phyloP scores from a whole-genome alignment of 2,329 filamentous ascomycete species.

The Aspergillus chevalieri region DNA sequence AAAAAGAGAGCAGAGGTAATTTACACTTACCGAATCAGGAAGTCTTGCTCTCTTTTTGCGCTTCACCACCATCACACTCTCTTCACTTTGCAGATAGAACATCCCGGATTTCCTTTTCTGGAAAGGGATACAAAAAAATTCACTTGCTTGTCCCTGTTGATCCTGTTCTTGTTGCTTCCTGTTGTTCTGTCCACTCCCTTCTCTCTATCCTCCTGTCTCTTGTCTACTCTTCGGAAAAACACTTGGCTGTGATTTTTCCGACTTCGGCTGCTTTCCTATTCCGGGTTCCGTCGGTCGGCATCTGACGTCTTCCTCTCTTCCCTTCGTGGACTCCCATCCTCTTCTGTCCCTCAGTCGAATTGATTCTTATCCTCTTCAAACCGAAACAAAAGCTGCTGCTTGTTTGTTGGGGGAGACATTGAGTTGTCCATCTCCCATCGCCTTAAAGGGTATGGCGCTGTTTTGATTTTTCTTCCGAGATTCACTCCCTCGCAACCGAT shows the following conservation, averaged over 20 bases:
- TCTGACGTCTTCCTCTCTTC: constrained; percentile 5
- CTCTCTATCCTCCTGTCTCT: constrained; percentile 1
- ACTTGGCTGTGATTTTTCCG: constrained; percentile 35
- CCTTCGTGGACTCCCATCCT: constrained; percentile 7
- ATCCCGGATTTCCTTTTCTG: constrained; percentile 8
- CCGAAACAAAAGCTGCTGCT: not conserved
- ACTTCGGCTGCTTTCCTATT: constrained; percentile 1
- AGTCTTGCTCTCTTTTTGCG: constrained; percentile 18
- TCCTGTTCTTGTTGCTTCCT: constrained; percentile 1
- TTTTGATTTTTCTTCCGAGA: constrained; percentile 12
- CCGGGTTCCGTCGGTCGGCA: constrained; percentile 2
- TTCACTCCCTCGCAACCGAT: not conserved
- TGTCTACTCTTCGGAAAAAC: constrained; percentile 21
- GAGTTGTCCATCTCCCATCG: constrained; percentile 89
- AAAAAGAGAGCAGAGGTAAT: not conserved
- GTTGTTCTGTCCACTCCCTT: constrained; percentile 12
- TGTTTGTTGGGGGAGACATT: constrained; percentile 76
- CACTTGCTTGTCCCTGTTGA: constrained; percentile 1
- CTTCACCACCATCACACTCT: constrained; percentile 11
- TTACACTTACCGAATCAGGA: constrained; percentile 17
- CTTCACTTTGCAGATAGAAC: constrained; percentile 20
- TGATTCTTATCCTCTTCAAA: constrained; percentile 1
- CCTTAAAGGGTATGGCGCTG: constrained; percentile 41
- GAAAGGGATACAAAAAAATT: constrained; percentile 1
- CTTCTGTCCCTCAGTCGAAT: constrained; percentile 6